A percentile compares a stretch with the other conserved stretches of the same genome.
Conservation (phyloP, 2,329 filamentous ascomycete species). For the Furcasterigmium furcatum region DNA sequence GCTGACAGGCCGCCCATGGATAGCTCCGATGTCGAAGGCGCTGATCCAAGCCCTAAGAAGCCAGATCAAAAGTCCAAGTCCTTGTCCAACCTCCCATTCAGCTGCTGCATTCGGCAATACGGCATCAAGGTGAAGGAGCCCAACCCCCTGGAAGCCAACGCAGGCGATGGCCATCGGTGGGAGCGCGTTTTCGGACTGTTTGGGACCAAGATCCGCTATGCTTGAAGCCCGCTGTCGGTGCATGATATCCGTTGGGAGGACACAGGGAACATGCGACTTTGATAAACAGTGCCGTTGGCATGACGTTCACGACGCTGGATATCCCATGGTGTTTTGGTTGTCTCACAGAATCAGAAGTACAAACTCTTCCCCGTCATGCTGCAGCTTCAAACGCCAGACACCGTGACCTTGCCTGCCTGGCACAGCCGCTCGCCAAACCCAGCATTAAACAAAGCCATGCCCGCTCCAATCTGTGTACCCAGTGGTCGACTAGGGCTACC, state of each 20-base stretch:
- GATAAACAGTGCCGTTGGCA: too few species aligned
- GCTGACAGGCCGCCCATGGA: constrained; percentile 28
- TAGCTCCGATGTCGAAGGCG: constrained; percentile 31
- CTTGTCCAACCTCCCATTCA: constrained; percentile 57
- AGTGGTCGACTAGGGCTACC: background rate
- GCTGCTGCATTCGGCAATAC: constrained; percentile 70
- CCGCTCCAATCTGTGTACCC: background rate
- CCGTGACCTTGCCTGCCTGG: background rate
- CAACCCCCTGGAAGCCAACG: constrained; percentile 39
- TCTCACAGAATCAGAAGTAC: too few species aligned
- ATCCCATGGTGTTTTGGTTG: too few species aligned
- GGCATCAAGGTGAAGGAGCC: constrained; percentile 47
- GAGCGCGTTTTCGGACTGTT: constrained; percentile 62
- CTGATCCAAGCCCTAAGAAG: background rate
- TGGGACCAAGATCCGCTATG: constrained; percentile 52
- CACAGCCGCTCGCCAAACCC: background rate
- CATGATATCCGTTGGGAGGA: too few species aligned
- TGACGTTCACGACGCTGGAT: too few species aligned
- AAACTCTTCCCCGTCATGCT: too few species aligned
- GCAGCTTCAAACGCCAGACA: background rate
- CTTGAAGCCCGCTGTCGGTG: too few species aligned
- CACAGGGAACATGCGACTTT: too few species aligned
- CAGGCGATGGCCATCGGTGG: constrained; percentile 49
- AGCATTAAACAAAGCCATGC: background rate
- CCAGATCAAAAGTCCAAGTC: constrained; percentile 2